A percentile compares a stretch with the other conserved stretches of the same genome.
Conservation (phyloP, 2,329 filamentous ascomycete species). For the Periconia macrospinosa region DNA sequence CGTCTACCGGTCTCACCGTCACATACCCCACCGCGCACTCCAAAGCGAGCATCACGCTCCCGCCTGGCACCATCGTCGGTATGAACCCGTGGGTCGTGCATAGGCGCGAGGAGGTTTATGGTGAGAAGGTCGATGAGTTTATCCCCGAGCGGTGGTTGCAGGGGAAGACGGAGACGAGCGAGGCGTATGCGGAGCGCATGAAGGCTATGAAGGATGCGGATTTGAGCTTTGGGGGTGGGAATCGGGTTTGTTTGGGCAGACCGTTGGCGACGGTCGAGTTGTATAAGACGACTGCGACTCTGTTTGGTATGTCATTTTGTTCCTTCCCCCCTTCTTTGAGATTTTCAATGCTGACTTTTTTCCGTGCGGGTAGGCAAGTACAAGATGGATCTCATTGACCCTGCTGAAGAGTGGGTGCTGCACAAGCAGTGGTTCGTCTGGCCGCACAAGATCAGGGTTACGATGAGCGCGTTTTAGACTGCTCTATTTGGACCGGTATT, state of each 20-base stretch:
- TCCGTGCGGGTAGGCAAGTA: background rate
- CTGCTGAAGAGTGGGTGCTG: constrained; percentile 42
- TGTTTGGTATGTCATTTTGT: constrained; percentile 36
- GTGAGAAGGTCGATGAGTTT: constrained; percentile 20
- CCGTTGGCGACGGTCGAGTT: constrained; percentile 33
- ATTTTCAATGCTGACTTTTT: background rate
- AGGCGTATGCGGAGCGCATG: constrained; percentile 19
- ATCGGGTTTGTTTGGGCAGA: constrained; percentile 31
- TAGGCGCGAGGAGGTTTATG: constrained; percentile 22
- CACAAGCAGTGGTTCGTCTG: constrained; percentile 47
- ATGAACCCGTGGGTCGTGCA: constrained; percentile 35
- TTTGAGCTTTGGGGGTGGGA: constrained; percentile 34
- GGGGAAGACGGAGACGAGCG: constrained; percentile 12
- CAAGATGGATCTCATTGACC: constrained; percentile 42
- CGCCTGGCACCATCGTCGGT: constrained; percentile 36
- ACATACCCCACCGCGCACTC: constrained; percentile 3
- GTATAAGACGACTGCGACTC: constrained; percentile 57
- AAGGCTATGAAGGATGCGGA: constrained; percentile 39
- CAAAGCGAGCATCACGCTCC: constrained; percentile 20
- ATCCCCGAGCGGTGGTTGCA: constrained; percentile 40
- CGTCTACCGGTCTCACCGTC: constrained; percentile 20
- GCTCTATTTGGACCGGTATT: background rate
- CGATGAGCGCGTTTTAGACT: constrained; percentile 14
- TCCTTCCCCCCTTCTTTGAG: background rate
- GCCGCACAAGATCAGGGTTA: constrained; percentile 36